A percentile compares a stretch with the other conserved stretches of the same genome.
Evolutionary conservation across 441 rosid genomes (phyloP).

Genomic region (Sinapis alba): DNA sequence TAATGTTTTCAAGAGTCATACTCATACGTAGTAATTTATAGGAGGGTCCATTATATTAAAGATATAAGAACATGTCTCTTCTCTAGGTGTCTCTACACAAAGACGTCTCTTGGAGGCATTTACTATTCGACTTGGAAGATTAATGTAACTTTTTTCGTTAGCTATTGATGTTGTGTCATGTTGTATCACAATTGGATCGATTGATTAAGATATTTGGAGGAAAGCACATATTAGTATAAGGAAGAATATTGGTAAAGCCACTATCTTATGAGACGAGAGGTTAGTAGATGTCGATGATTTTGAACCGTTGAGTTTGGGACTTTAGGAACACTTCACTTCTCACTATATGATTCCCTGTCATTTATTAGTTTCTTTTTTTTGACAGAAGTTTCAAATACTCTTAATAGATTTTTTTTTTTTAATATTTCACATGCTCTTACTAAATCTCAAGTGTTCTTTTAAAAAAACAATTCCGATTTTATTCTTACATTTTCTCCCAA

Average conservation of each 20-base stretch:
- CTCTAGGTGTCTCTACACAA: not conserved
- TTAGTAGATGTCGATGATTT: not conserved
- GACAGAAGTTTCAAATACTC: too few relatives aligned
- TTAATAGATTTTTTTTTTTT: too few relatives aligned
- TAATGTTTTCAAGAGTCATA: not conserved
- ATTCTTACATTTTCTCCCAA: too few relatives aligned
- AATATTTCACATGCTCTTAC: too few relatives aligned
- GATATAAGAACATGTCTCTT: not conserved
- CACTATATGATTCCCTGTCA: not conserved
- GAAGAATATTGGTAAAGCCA: not conserved
- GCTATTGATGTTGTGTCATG: not conserved
- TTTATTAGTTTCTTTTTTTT: not conserved
- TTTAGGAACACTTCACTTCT: not conserved
- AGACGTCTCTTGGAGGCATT: not conserved
- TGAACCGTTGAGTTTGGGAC: constrained; percentile 11
- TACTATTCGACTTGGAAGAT: not conserved
- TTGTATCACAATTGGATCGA: not conserved
- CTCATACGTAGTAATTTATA: too few relatives aligned
- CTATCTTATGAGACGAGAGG: not conserved
- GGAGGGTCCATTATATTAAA: not conserved
- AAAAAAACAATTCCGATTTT: too few relatives aligned
- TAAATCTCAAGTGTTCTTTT: too few relatives aligned
- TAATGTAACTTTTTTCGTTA: not conserved
- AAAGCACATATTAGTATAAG: not conserved
- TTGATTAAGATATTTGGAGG: not conserved